Percentiles rank a stretch among this genome's conserved stretches.
Evolutionary conservation across 2,329 filamentous ascomycete genomes (phyloP).

Genomic region (Hawksworthiomyces lignivorus): DNA sequence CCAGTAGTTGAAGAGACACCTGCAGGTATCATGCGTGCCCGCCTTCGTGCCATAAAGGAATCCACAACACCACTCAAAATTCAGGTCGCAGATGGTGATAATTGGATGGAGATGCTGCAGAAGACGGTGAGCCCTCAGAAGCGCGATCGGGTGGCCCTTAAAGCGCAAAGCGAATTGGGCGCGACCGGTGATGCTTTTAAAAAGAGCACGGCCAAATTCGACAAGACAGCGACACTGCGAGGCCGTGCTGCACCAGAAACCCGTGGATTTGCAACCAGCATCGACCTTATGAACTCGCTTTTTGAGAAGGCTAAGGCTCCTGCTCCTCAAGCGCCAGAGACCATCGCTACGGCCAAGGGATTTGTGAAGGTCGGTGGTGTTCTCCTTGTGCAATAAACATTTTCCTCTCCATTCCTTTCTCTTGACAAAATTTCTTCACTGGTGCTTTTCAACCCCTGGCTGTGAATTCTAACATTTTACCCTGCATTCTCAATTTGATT

Average conservation of each 20-base stretch:
- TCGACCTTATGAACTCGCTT: constrained; percentile 93
- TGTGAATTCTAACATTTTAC: not conserved
- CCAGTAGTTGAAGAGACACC: constrained; percentile 44
- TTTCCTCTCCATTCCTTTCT: not conserved
- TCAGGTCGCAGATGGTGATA: constrained; percentile 61
- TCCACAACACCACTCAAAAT: constrained; percentile 50
- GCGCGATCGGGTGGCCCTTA: constrained; percentile 71
- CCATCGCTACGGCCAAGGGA: constrained; percentile 50
- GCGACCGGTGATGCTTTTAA: constrained; percentile 41
- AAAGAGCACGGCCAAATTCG: constrained; percentile 19
- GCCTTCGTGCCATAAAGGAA: constrained; percentile 56
- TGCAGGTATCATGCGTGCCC: constrained; percentile 54
- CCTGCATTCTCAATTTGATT: not conserved
- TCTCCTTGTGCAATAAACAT: constrained; percentile 21
- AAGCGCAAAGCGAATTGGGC: constrained; percentile 49
- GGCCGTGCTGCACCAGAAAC: constrained; percentile 35
- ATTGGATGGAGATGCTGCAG: constrained; percentile 91
- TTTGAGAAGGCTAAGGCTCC: constrained; percentile 66
- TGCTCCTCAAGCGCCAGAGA: constrained; percentile 42
- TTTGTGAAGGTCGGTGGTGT: constrained; percentile 78
- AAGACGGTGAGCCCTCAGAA: constrained; percentile 93
- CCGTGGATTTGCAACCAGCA: constrained; percentile 73
- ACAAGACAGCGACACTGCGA: constrained; percentile 23
- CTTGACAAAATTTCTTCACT: not conserved
- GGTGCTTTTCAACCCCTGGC: not conserved